These are phyloP conservation scores for Moesziomyces antarcticus DNA, from an alignment of 1,284 basidiomycete species.

Conservation along the genomic window DNA sequence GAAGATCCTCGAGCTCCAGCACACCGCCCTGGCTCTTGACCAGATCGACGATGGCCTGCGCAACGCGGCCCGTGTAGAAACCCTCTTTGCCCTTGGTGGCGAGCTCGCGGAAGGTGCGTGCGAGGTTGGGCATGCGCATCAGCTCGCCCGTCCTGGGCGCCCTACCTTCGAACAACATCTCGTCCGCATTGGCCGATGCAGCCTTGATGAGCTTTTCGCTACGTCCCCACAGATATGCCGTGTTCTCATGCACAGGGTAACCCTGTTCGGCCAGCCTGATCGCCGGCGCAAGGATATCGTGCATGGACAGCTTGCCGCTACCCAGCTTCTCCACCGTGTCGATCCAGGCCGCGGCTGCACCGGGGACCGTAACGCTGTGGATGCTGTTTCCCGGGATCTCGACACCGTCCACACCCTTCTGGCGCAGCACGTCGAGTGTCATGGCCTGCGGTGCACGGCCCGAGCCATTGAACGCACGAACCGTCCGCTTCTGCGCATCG, in stretches of 20 bases:
- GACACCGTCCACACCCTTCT: slow-evolving; percentile 76
- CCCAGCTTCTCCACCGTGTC: slow-evolving; percentile 87
- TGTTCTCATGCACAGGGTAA: slow-evolving; percentile 56
- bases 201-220: slow-evolving; percentile 80
- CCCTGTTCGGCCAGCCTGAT: slow-evolving; percentile 67
- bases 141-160: slow-evolving; percentile 73
- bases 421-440: slow-evolving; percentile 79
- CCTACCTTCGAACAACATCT: slow-evolving; percentile 80
- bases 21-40: slow-evolving; percentile 81
- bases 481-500: slow-evolving; percentile 80
- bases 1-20: slow-evolving; percentile 88
- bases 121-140: slow-evolving; percentile 76
- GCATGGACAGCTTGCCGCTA: slow-evolving; percentile 79
- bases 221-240: slow-evolving; percentile 74
- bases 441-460: slow-evolving; percentile 78
- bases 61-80: slow-evolving; percentile 89
- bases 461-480: slow-evolving; percentile 86
- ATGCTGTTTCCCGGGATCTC: slow-evolving; percentile 70
- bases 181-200: slow-evolving; percentile 82
- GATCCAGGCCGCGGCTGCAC: slow-evolving; percentile 90
- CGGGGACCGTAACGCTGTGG: slow-evolving; percentile 92
- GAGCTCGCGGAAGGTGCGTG: slow-evolving; percentile 82
- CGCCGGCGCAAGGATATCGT: slow-evolving; percentile 83
- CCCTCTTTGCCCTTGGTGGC: slow-evolving; percentile 85
- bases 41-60: slow-evolving; percentile 84